Base-by-base conservation (phyloP, 2,329 filamentous ascomycete genomes). In the Purpureocillium takamizusanense region DNA sequence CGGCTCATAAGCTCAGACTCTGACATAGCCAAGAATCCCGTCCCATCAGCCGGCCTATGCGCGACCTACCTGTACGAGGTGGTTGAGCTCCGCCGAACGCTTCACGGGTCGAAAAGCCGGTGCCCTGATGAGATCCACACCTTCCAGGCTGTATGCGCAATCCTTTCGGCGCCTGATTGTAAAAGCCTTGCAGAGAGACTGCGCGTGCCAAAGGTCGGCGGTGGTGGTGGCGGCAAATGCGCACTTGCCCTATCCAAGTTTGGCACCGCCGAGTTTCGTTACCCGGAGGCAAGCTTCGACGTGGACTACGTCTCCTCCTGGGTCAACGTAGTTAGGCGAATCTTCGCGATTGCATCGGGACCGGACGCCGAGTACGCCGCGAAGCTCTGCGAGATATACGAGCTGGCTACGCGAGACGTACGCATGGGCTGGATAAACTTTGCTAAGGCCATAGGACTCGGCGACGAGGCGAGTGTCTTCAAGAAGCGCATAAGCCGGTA, bases 231-330 rank as follows among this genome's bases (percentile, higher is more conserved):
- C 5, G 42, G 38, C 8, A 45, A 46, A 10, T 55, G 51, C 37
- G 52, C 38, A 2, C 33, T 55, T 3, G 53, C 46, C n/a, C 37
- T 53, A 2, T 46, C 50, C 14, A 45, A 43, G 31, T 48, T 51
- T 35, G 35, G 49, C 18, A 55, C 51, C 0, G 14, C 52, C 12
- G 52, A 55, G 40, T 56, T 56, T 16, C 49, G 53, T 23, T 56
- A 56, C 30, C 50, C 51, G 17, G 52, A 54, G 15, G 46, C 50
- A 11, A 46, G 35, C 8, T 53, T 54, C 34, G 49, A 56, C 18
- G 38, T 43, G 3, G 44, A 50, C 10, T 56, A 45, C 40, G 43
- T 56, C 25, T 36, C 43, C 6, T 33, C 48, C 29, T 56, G 53
- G 53, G 43, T 46, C 16, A 42, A 47, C 31, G 25, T 56, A 29